Base-by-base conservation (phyloP, 345 rosid genomes). In the Theobroma cacao region DNA sequence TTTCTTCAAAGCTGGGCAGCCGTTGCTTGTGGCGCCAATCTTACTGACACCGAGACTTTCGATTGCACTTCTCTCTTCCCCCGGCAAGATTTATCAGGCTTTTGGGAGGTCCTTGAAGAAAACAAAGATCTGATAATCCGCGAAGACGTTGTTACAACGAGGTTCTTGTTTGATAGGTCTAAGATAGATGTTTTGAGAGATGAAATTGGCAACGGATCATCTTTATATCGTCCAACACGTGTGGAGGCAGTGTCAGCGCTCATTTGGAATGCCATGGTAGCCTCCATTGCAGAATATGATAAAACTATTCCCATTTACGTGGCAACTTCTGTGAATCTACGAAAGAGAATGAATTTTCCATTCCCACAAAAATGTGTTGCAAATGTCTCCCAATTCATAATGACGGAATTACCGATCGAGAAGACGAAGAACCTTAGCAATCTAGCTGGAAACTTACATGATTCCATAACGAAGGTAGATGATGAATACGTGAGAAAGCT, bases 1-100 rank as follows among this genome's bases (percentile, higher is more conserved):
- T 72, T 84, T 26, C 40, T 84, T 18, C 71, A 67, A 26, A 33
- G 15, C 8, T 86, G 84, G 89, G 79, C 81, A 26, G 74, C 75
- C 3, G 40, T 53, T 20, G 82, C 77, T 75, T 6, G 65, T 38
- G 82, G 78, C 40, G 38, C 0, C 24, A 55, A 55, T 55, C 26
- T n/a, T 55, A n/a, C 26, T 55, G 59, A 55, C 7, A 7, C 24
- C 3, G 28, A 7, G 28, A n/a, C 12, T n/a, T n/a, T n/a, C 0
- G 14, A 22, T 22, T 56, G 30, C 61, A 22, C 30, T 56, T 22
- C 30, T 1, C 31, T 84, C 13, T 84, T 84, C 64, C 87, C 82
- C 14, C 85, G 76, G 1, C 61, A 47, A 17, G 77, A 71, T 60
- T 53, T 55, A 12, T 17, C 31, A 4, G 65, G 74, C 71, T 69